Base-by-base conservation (phyloP, 2,329 filamentous ascomycete species). In the Ophiostoma montium region DNA sequence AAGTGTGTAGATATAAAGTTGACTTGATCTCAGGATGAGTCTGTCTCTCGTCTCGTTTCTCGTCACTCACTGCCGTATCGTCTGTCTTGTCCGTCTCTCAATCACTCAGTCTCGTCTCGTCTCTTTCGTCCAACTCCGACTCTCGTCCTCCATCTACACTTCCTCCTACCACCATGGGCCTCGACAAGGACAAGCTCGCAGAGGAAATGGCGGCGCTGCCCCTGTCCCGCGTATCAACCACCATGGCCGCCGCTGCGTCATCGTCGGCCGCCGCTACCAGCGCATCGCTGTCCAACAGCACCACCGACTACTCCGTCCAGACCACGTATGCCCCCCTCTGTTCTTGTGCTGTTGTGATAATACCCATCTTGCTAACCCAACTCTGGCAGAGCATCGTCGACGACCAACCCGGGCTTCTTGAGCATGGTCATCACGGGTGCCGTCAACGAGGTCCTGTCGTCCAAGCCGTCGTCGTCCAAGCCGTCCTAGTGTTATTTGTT, bases 151-250 rank as follows among this genome's bases (percentile, higher is more conserved):
- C n/a, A 13, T 27, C 33, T 15, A 4, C 18, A 4, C 35, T 18
- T 2, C 5, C 41, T 3, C 9, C 35, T 13, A 3, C 19, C 49
- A 23, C n/a, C 35, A 56, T 56, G 54, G 52, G 50, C 36, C 38
- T 56, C 30, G 54, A 49, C 51, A 51, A 50, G 27, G 50, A 50
- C 21, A 50, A 42, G 43, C 43, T 55, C n/a, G 48, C 51, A 16
- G 48, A 52, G 30, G 54, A 56, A 44, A 18, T 56, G 48, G 44
- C 50, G 8, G 27, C 44, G 5, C 46, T 56, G 15, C 54, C 54
- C 0, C 51, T 52, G 35, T 56, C 54, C 2, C 18, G 49, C 27
- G 35, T 46, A 11, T 32, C 51, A 12, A 48, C 45, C 7, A 46
- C 21, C 48, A 46, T 52, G n/a, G 51, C 39, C 15, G 48, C 51